Evolutionary conservation across 345 rosid genomes (phyloP).

Genomic region (Turritis glabra): DNA sequence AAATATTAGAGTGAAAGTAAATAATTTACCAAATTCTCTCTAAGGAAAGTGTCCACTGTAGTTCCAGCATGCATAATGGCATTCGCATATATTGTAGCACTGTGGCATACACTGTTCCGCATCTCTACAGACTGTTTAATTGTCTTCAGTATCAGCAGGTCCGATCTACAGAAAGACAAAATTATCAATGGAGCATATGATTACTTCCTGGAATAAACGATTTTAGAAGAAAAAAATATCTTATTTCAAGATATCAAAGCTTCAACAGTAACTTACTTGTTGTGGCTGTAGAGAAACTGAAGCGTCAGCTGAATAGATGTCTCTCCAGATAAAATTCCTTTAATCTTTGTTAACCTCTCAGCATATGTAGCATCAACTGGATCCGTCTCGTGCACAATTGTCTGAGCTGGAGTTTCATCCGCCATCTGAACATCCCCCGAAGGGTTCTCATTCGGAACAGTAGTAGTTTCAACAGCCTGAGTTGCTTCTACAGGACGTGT

Average conservation of each 20-base stretch:
- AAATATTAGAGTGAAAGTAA: not conserved
- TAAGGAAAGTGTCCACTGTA: constrained; percentile 95
- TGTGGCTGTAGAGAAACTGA: constrained; percentile 90
- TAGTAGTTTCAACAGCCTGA: constrained; percentile 52
- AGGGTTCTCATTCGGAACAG: constrained; percentile 58
- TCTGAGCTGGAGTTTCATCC: constrained; percentile 61
- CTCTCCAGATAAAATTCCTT: constrained; percentile 94
- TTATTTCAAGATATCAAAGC: not conserved
- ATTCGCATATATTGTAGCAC: constrained; percentile 97
- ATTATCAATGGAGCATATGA: constrained; percentile 7
- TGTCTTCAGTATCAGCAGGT: constrained; percentile 89
- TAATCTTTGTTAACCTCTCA: constrained; percentile 81
- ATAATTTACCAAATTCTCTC: constrained; percentile 86
- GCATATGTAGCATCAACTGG: constrained; percentile 66
- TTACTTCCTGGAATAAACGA: constrained; percentile 4
- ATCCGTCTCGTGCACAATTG: constrained; percentile 50
- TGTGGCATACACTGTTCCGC: constrained; percentile 98
- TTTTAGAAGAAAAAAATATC: not conserved
- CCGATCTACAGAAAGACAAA: constrained; percentile 63
- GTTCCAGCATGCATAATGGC: constrained; percentile 99
- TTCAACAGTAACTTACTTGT: constrained; percentile 56
- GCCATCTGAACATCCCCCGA: constrained; percentile 82
- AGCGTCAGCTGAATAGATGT: constrained; percentile 91
- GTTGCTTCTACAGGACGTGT: constrained; percentile 53
- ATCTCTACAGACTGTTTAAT: constrained; percentile 98